Evolutionary conservation across 192 early-diverging fungal species (phyloP), one percentile per base, ranked within the genome.

Genomic region (Coemansia reversa): DNA sequence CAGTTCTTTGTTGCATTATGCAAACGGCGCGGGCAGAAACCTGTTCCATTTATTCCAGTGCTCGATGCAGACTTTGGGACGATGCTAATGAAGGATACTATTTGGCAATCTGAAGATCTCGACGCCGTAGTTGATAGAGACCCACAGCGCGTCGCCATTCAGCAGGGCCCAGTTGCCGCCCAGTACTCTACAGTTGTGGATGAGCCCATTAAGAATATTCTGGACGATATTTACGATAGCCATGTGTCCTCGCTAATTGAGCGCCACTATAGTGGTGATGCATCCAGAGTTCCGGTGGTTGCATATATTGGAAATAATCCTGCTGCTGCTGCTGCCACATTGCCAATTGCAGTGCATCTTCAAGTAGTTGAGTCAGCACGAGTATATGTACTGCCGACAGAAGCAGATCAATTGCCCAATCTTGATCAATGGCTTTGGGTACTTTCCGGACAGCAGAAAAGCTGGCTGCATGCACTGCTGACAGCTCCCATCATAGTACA

Each of bases 61-160:
- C 75, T 98, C 27, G 94, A 96, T 72, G 89, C 90, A 53, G 90
- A 92, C 76, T 94, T 98, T 81, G 91, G 92, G 57, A 82, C 89
- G 33, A 90, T 93, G 91, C 88, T 96, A 76, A 92, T 90, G 83
- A 96, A 96, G 84, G 91, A 95, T 72, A 92, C 88, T 18, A 76
- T 90, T 19, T 96, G 93, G 93, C 92, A 94, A 72, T 88, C 90
- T 1, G 93, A 98, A 66, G 88, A 94, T 66, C 73, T 96, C 7
- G 89, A 90, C 47, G 88, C 93, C 42, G 86, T 96, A 47, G 84
- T 89, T 32, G 93, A 85, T 55, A 88, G 92, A 66, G 94, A 98
- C 84, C 86, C 90, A 6, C 85, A 88, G 61, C 87, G 93, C 55
- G 88, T 87, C 9, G 84, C 85, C 63, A 93, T 96, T 75, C 84